Percentiles rank a stretch among this genome's conserved stretches.
Conservation (phyloP, 371 early-diverging fungal genomes). For the Batrachochytrium dendrobatidis region DNA sequence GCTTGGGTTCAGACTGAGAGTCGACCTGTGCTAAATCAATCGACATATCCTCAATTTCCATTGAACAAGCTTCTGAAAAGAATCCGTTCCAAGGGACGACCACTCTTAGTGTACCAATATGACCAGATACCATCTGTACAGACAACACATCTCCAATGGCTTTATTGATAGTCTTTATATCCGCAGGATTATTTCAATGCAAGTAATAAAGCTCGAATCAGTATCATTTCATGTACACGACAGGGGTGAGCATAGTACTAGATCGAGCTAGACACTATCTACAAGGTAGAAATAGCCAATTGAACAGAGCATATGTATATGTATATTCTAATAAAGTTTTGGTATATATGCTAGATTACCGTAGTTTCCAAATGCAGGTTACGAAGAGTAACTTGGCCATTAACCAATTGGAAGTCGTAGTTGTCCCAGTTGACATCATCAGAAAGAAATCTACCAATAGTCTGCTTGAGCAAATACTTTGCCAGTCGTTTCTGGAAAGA, state of each 20-base stretch:
- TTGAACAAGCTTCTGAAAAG: neutral
- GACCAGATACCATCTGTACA: neutral
- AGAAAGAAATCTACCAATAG: conserved; percentile 78
- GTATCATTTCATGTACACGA: neutral
- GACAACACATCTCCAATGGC: neutral
- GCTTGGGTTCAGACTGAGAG: neutral
- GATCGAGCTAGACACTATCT: too few relatives aligned
- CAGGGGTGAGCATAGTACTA: neutral
- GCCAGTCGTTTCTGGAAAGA: conserved; percentile 70
- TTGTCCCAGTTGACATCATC: conserved; percentile 72
- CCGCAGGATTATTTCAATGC: neutral
- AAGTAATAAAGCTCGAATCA: neutral
- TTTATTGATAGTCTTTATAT: neutral
- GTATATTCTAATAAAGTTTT: too few relatives aligned
- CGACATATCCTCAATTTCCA: neutral
- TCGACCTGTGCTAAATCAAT: neutral
- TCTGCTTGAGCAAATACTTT: conserved; percentile 73
- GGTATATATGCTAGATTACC: too few relatives aligned
- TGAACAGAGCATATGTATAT: too few relatives aligned
- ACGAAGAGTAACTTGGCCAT: conserved; percentile 68
- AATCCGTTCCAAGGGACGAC: conserved; percentile 5
- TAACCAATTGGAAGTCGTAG: conserved; percentile 79
- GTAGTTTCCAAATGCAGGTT: conserved; percentile 71
- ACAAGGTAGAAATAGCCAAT: too few relatives aligned
- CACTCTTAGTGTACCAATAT: neutral